These are phyloP conservation scores for Cubamyces sp. DNA, from an alignment of 768 basidiomycete species.

Conservation along the genomic window DNA sequence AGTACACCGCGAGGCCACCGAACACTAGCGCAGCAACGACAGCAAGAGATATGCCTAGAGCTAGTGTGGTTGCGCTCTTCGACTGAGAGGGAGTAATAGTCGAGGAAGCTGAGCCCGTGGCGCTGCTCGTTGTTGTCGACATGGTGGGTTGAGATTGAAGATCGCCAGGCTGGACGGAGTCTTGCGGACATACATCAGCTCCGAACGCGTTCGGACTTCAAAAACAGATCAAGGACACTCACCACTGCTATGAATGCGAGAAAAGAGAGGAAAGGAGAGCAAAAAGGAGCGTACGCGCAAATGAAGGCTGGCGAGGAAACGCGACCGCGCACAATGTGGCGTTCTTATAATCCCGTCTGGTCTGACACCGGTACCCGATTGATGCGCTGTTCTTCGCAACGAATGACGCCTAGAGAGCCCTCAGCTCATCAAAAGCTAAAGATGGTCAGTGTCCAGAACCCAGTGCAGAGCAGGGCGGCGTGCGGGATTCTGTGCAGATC, in stretches of 20 bases:
- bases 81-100: slow-evolving; percentile 6
- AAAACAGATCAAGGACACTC: neutral
- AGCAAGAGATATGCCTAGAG: slow-evolving; percentile 23
- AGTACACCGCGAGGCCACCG: slow-evolving; percentile 19
- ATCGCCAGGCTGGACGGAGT: slow-evolving; percentile 12
- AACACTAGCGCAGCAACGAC: slow-evolving; percentile 18
- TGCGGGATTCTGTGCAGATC: slow-evolving; percentile 12
- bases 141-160: slow-evolving; percentile 5
- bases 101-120: slow-evolving; percentile 4
- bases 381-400: slow-evolving; percentile 24
- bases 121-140: slow-evolving; percentile 13
- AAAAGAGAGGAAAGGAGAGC: neutral
- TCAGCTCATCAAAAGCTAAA: slow-evolving; percentile 18
- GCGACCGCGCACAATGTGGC: neutral
- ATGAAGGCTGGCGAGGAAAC: slow-evolving; percentile 10
- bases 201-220: no score
- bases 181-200: neutral
- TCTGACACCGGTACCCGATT: neutral
- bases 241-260: neutral
- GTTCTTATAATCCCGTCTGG: slow-evolving; percentile 8
- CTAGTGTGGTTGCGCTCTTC: slow-evolving; percentile 17
- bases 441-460: slow-evolving; percentile 17
- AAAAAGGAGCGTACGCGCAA: slow-evolving; percentile 13
- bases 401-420: slow-evolving; percentile 7
- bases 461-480: neutral